Conservation (phyloP, 768 basidiomycete species). For the Psilocybe tampanensis region DNA sequence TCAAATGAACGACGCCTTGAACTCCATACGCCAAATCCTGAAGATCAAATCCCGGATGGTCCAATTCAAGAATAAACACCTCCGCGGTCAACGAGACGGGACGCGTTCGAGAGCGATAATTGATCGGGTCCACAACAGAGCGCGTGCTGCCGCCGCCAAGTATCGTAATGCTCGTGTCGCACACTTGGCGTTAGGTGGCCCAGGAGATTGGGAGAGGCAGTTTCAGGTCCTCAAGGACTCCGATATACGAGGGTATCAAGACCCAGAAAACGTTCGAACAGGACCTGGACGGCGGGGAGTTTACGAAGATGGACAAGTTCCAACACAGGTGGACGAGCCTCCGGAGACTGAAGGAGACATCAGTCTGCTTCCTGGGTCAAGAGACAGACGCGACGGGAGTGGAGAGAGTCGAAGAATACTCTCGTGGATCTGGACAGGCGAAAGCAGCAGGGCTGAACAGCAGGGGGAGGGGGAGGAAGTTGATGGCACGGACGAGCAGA, state of each 20-base stretch:
- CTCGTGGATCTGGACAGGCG: conserved; percentile 18
- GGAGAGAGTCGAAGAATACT: conserved; percentile 12
- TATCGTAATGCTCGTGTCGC: conserved; percentile 18
- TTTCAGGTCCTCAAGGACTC: conserved; percentile 11
- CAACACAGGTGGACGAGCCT: no score
- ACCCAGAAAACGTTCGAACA: not conserved
- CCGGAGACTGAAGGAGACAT: not conserved
- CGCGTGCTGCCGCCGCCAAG: conserved; percentile 14
- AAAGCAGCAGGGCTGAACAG: no score
- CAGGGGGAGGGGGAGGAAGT: no score
- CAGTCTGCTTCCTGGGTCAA: not conserved
- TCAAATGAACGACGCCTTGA: conserved; percentile 23
- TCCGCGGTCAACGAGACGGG: conserved; percentile 21
- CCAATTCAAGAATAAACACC: conserved; percentile 22
- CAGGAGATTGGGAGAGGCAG: conserved; percentile 17
- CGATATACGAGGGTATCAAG: conserved; percentile 17
- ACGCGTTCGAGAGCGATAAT: conserved; percentile 22
- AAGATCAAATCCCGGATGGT: conserved; percentile 22
- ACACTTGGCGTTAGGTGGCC: conserved; percentile 8
- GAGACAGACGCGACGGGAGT: conserved; percentile 8
- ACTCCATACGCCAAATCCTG: conserved; percentile 17
- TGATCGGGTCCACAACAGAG: no score
- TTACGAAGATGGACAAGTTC: not conserved
- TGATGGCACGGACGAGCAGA: no score
- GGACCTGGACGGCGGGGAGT: not conserved